A percentile compares a stretch with the other conserved stretches of the same genome.
phyloP scores from a whole-genome alignment of 1,284 basidiomycete genomes.

The Kwoniella shivajii region DNA sequence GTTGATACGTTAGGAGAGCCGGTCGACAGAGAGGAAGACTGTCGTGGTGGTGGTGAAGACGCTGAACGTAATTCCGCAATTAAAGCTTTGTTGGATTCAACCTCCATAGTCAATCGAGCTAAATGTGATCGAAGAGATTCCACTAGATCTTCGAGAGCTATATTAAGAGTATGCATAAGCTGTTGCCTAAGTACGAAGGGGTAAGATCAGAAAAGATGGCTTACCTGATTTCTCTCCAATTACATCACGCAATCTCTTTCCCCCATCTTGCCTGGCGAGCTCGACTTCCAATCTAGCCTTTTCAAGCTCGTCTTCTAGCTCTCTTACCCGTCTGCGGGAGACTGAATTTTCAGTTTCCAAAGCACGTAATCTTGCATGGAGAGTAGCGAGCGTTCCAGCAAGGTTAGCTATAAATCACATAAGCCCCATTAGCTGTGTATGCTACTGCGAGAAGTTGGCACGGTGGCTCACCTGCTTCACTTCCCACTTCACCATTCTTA shows the following conservation, averaged over 20 bases:
- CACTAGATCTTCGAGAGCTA: slow-evolving; percentile 77
- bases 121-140: slow-evolving; percentile 70
- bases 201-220: slow-evolving; percentile 20
- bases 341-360: slow-evolving; percentile 79
- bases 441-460: neutral
- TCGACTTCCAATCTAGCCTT: slow-evolving; percentile 56
- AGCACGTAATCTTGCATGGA: slow-evolving; percentile 46
- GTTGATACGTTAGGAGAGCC: slow-evolving; percentile 35
- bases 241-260: slow-evolving; percentile 57
- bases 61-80: slow-evolving; percentile 63
- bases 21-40: neutral
- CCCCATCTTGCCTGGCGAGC: slow-evolving; percentile 34
- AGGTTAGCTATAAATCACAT: slow-evolving; percentile 20
- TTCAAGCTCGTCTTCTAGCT: slow-evolving; percentile 75
- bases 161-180: neutral
- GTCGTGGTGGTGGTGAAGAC: slow-evolving; percentile 27
- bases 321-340: slow-evolving; percentile 72
- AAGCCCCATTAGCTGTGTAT: neutral
- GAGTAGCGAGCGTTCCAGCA: slow-evolving; percentile 38
- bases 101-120: slow-evolving; percentile 71
- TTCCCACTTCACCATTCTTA: slow-evolving; percentile 42
- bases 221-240: slow-evolving; percentile 82
- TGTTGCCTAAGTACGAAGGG: neutral
- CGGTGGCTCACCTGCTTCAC: slow-evolving; percentile 23
- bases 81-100: slow-evolving; percentile 69